Base-by-base conservation (phyloP, 2,329 filamentous ascomycete genomes). In the Fusarium sp. region DNA sequence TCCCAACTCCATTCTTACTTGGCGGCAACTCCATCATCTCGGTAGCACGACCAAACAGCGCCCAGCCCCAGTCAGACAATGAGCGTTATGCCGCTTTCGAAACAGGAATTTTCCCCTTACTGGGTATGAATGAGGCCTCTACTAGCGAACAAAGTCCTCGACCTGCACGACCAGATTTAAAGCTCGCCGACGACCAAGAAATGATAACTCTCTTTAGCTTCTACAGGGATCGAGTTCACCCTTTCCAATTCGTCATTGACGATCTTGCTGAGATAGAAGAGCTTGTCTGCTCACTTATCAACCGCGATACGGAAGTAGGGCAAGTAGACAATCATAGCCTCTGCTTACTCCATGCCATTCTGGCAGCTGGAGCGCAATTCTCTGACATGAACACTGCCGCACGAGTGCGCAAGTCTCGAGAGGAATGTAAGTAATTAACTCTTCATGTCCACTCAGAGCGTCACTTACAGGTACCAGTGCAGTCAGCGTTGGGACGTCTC, bases 341-440 rank as follows among this genome's bases (percentile, higher is more conserved):
- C 9, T 70, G 55, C 15, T 37, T 72, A 6, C 39, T 72, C 3
- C 66, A 72, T 57, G 58, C 70, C 8, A 71, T 72, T 17, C 19
- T 72, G 3, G 66, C 68, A 1, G 62, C 60, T 8, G 68, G 70
- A 14, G 68, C 68, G 3, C 67, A 71, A 7, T 71, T 66, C 17
- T 72, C 68, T 4, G 61, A 72, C 19, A 45, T 70, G 2, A 20
- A 22, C 2, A 28, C 35, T 20, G 14, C 52, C 4, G 22, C 15
- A 14, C 49, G 68, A 7, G 32, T 56, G 2, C 24, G 35, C 10
- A 51, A 58, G 17, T 66, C 57, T 19, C 44, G 52, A 17, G 46
- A 61, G 19, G 40, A 71, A 30, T 30, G 67, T 62, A 20, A 39
- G 65, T 19, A n/a, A 7, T 7, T 3, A 11, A 4, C 4, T 3